A percentile compares a stretch with the other conserved stretches of the same genome.
phyloP scores from a whole-genome alignment of 768 basidiomycete genomes.

The Amanita fuliginea region DNA sequence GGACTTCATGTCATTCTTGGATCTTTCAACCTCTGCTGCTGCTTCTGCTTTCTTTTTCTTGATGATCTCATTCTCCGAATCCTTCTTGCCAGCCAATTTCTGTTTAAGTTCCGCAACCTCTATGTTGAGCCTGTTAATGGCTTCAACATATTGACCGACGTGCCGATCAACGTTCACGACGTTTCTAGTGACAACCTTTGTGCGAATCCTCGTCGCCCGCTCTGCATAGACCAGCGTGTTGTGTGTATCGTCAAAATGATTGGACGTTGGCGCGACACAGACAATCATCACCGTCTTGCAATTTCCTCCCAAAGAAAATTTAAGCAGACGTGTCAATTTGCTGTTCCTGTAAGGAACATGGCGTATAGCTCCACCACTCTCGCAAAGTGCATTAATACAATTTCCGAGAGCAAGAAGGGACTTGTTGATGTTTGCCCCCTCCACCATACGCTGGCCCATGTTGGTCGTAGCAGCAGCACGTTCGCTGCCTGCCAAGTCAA shows the following conservation, averaged over 20 bases:
- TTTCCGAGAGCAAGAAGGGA: conserved; percentile 94
- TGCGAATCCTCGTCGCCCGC: conserved; percentile 96
- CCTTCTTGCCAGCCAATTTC: conserved; percentile 65
- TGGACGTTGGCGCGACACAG: conserved; percentile 89
- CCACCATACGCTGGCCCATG: conserved; percentile 97
- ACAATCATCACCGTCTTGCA: conserved; percentile 99
- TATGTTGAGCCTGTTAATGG: conserved; percentile 78
- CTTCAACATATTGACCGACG: conserved; percentile 91
- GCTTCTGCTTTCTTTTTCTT: conserved; percentile 65
- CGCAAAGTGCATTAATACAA: conserved; percentile 97
- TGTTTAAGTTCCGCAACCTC: conserved; percentile 83
- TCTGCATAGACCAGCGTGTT: conserved; percentile 98
- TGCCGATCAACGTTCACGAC: conserved; percentile 92
- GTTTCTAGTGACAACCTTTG: conserved; percentile 91
- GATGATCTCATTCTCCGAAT: conserved; percentile 48
- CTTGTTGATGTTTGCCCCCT: conserved; percentile 99
- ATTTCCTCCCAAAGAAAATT: conserved; percentile 96
- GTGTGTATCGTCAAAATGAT: conserved; percentile 96
- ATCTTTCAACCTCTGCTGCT: conserved; percentile 59
- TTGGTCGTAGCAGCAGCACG: conserved; percentile 93
- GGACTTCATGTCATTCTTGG: conserved; percentile 58
- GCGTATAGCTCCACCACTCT: conserved; percentile 76
- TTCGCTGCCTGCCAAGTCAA: conserved; percentile 96
- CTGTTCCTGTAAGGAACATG: conserved; percentile 97
- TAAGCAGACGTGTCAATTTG: conserved; percentile 94